Base-by-base conservation (phyloP, 2,329 filamentous ascomycete genomes). In the Phyllosticta ampelicida region DNA sequence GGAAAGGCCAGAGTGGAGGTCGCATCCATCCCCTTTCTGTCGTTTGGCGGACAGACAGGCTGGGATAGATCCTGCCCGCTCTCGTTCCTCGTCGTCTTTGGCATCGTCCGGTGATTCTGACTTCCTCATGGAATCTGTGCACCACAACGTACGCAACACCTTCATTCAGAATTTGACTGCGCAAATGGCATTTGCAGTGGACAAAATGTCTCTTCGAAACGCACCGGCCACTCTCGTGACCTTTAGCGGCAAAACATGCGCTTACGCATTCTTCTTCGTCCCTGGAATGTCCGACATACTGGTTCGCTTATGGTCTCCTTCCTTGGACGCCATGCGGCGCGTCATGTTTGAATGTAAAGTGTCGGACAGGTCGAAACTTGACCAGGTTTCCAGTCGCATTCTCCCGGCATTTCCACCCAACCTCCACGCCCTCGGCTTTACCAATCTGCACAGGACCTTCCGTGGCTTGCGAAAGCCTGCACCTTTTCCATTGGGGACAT, bases 231-330 rank as follows among this genome's bases (percentile, higher is more conserved):
- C 77, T 63, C 63, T 77, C 21, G 88, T 96, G 60, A 86, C 87
- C 28, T 96, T 96, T 69, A 90, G 89, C 56, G 91, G 89, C 60
- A 95, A 94, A 72, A 89, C 90, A 3, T 92, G 88, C 67, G 90
- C 91, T 1, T 96, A 95, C 71, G 90, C 89, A 28, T 96, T 95
- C 72, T 94, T 92, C 74, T 96, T 95, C 66, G 91, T 89, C 26
- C 89, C 90, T 0, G 89, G 89, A 4, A 82, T 95, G 57, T 87
- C 89, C 8, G 90, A 95, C 66, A 82, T 95, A 54, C 77, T 96
- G 53, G 82, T 92, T 23, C 83, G 90, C 16, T 75, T 96, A 5
- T 96, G 91, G 90, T 83, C 82, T 44, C 78, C 89, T 19, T 82
- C 84, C 2, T 75, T 85, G 3, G 84, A 85, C 59, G 75, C 84